Evolutionary conservation across 1,284 basidiomycete genomes (phyloP).

Genomic region (Malassezia yamatoensis): DNA sequence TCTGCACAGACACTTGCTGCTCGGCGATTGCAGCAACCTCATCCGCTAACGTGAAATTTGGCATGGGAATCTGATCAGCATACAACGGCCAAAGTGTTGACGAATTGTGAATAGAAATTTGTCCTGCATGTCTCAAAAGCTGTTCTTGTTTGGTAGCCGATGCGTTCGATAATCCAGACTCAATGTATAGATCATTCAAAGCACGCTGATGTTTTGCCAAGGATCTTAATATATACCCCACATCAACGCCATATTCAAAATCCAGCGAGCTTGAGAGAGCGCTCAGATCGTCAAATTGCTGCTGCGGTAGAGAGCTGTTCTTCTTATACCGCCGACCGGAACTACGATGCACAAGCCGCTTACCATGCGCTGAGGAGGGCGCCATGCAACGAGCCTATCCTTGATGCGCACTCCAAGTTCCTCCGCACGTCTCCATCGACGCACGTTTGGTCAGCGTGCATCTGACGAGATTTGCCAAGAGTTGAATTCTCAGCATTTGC

Average conservation of each 20-base stretch:
- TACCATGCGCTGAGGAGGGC: not conserved
- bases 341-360: not conserved
- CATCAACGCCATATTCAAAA: not conserved
- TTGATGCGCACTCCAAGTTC: not conserved
- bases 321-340: not conserved
- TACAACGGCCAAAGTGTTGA: conserved; percentile 11
- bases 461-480: too few relatives aligned
- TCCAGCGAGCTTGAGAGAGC: conserved; percentile 1
- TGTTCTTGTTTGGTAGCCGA: not conserved
- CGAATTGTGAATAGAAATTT: not conserved
- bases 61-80: conserved; percentile 4
- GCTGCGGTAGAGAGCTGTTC: not conserved
- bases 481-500: too few relatives aligned
- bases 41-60: conserved; percentile 3
- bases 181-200: not conserved
- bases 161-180: not conserved
- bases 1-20: not conserved
- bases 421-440: not conserved
- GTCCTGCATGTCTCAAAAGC: not conserved
- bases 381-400: not conserved
- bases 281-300: conserved; percentile 3
- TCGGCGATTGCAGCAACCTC: conserved; percentile 9
- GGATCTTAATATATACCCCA: not conserved
- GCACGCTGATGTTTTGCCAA: not conserved
- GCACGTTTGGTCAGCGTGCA: not conserved